Conservation (phyloP, 257 asterid genomes). For the Solanum tarijense region DNA sequence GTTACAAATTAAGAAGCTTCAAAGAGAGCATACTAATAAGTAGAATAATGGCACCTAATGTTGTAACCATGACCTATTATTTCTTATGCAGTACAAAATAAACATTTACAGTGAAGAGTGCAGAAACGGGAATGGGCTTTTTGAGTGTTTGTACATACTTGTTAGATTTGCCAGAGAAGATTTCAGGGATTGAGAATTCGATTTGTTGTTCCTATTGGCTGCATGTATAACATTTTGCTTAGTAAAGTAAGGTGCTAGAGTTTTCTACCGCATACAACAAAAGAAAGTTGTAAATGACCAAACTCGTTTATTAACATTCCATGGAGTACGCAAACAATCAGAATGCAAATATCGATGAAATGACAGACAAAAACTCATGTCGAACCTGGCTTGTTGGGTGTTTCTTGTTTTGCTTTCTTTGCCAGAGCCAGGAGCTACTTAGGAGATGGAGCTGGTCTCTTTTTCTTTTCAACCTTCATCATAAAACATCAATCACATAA, state of each 20-base stretch:
- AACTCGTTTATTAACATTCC: too few relatives aligned
- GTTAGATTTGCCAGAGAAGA: not conserved
- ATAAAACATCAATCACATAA: too few relatives aligned
- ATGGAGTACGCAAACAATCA: too few relatives aligned
- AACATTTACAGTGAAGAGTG: not conserved
- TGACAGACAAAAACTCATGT: too few relatives aligned
- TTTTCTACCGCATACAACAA: not conserved
- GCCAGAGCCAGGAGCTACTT: constrained; percentile 2
- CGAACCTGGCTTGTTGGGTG: constrained; percentile 17
- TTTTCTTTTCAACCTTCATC: constrained; percentile 15
- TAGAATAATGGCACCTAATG: too few relatives aligned
- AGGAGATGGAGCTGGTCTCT: constrained; percentile 30
- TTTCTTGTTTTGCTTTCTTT: constrained; percentile 39
- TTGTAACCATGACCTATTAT: too few relatives aligned
- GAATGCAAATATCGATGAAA: too few relatives aligned
- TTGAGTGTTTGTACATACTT: not conserved
- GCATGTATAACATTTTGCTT: not conserved
- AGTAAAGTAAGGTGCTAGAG: not conserved
- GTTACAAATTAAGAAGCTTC: too few relatives aligned
- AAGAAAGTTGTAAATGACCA: not conserved
- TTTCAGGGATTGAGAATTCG: too few relatives aligned
- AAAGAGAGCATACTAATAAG: too few relatives aligned
- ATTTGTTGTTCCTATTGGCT: not conserved
- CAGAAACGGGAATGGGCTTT: too few relatives aligned
- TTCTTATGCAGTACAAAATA: not conserved